Evolutionary conservation across 345 rosid species (phyloP), one percentile per base, ranked within the genome.

Genomic region (Dipteronia dyeriana): DNA sequence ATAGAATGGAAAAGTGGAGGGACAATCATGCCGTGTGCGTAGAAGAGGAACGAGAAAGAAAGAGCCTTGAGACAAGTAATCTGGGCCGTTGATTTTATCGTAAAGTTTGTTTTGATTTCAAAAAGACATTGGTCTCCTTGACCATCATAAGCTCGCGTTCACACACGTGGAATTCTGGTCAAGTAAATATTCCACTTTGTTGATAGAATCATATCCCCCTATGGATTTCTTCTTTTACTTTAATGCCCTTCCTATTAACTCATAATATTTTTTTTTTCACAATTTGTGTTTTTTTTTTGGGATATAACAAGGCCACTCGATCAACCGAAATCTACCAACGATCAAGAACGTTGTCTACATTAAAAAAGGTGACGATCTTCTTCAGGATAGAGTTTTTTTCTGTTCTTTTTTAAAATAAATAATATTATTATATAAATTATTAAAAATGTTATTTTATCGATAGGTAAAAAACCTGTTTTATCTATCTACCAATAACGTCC

Each of bases 1-100:
- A 83, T 73, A 41, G 47, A 79, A 39, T 9, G 73, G 34, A 73
- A 81, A 82, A 78, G 85, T 61, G 75, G 79, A 68, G 81, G 86
- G 77, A 73, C 84, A 85, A 84, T 86, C 84, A 75, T 82, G 83
- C 79, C 73, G 78, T 77, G 74, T 68, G 87, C 82, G 83, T 75
- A 84, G 82, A 75, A 64, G 67, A 29, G 57, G 80, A 53, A 68
- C 4, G 70, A 17, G 34, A 39, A 34, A 68, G 17, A 75, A 73
- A 73, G 53, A 65, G 73, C 57, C 75, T 66, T 31, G 41, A 11
- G 41, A 41, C 29, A 78, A 75, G 70, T 43, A 78, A 85, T 68
- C 84, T 22, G 71, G 59, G 73, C 90, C 89, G 89, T 84, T 63
- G 74, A 82, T 83, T 61, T 49, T 22, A 17, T 56, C 2, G n/a